Evolutionary conservation across 768 basidiomycete species (phyloP), one percentile per base, ranked within the genome.

Genomic region (Pulveroboletus sp.): DNA sequence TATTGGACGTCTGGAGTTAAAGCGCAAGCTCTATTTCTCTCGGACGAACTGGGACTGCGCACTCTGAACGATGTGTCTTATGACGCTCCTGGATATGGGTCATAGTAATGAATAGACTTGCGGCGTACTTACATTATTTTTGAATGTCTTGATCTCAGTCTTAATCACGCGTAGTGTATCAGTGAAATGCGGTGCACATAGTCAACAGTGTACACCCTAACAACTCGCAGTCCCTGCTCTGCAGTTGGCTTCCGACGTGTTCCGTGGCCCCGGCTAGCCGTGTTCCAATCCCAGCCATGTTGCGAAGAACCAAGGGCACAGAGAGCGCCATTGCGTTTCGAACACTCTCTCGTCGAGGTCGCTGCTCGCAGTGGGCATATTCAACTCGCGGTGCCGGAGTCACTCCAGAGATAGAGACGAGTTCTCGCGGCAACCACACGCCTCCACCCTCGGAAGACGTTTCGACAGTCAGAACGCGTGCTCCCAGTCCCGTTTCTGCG

Each of bases 1-100:
- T 94, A 76, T 68, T 90, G 56, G 92, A 94, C 69, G 91, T 93
- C 55, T 93, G 90, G 90, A 89, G 88, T 71, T 91, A 71, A 71
- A 68, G 8, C n/a, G 38, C 31, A n/a, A 11, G 26, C 35, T 6
- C 46, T 26, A 3, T 31, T 48, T 31, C 3, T 8, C 24, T 17
- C 39, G n/a, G 37, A 30, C 10, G 43, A 21, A 41, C 27, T 26
- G 9, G 40, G 40, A 49, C 26, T 21, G 32, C 36, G 37, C 44
- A 44, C 43, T 31, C 30, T 41, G 39, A 46, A 51, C 32, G 43
- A 52, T 43, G 21, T 39, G 46, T 39, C 37, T 57, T 31, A 48
- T 15, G 47, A 55, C 36, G 36, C 42, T 51, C 48, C 36, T 47
- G 39, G 38, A 48, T 56, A 42, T 53, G 49, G 12, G 50, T 50